A percentile compares a stretch with the other conserved stretches of the same genome.
Evolutionary conservation across 2,329 filamentous ascomycete genomes (phyloP).

Genomic region (Mycosphaerelloides madeirae): DNA sequence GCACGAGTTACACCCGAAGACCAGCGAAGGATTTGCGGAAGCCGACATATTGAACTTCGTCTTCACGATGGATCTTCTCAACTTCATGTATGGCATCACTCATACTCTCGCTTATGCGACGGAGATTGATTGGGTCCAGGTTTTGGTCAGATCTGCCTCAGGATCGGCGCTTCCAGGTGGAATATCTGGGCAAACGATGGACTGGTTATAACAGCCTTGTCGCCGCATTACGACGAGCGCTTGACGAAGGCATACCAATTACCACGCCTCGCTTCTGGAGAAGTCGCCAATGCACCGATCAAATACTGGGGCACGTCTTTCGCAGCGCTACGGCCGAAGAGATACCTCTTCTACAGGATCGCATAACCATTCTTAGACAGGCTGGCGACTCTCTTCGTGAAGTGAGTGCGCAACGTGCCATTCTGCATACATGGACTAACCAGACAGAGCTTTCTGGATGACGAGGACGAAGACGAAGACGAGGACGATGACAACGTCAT

Average conservation of each 20-base stretch:
- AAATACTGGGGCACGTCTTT: slow-evolving; percentile 72
- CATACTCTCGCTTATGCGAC: background rate
- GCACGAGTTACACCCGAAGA: slow-evolving; percentile 83
- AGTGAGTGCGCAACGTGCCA: slow-evolving; percentile 12
- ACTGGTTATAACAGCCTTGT: slow-evolving; percentile 96
- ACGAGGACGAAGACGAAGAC: slow-evolving; percentile 11
- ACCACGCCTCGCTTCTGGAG: slow-evolving; percentile 83
- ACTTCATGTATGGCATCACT: slow-evolving; percentile 59
- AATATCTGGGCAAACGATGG: slow-evolving; percentile 76
- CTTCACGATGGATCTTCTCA: slow-evolving; percentile 93
- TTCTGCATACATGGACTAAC: slow-evolving; percentile 8
- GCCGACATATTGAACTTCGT: slow-evolving; percentile 68
- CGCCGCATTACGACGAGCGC: slow-evolving; percentile 75
- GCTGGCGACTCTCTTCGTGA: slow-evolving; percentile 67
- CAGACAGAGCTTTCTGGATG: slow-evolving; percentile 14
- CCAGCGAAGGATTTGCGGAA: slow-evolving; percentile 27
- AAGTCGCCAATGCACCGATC: slow-evolving; percentile 57
- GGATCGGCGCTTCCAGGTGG: slow-evolving; percentile 72
- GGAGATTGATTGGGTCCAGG: slow-evolving; percentile 29
- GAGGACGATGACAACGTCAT: slow-evolving; percentile 7
- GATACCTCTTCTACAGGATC: slow-evolving; percentile 76
- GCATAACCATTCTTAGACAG: slow-evolving; percentile 74
- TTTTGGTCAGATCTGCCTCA: slow-evolving; percentile 80
- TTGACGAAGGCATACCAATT: slow-evolving; percentile 89
- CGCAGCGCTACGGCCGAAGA: slow-evolving; percentile 79